phyloP scores from a whole-genome alignment of 345 rosid genomes.

The Ceriops decandra region DNA sequence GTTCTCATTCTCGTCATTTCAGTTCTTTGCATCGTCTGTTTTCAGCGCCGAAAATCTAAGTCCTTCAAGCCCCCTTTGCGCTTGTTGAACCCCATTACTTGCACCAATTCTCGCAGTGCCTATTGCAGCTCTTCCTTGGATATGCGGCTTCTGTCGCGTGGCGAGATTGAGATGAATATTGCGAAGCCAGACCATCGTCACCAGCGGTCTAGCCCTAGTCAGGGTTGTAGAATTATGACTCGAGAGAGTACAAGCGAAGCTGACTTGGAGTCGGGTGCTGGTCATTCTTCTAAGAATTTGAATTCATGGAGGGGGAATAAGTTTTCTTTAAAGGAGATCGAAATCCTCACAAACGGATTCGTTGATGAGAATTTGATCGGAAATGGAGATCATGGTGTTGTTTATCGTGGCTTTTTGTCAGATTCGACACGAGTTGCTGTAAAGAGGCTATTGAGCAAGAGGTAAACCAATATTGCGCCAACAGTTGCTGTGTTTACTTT shows the following conservation, averaged over 20 bases:
- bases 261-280: slow-evolving; percentile 19
- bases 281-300: background rate
- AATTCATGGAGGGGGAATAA: slow-evolving; percentile 24
- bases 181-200: slow-evolving; percentile 21
- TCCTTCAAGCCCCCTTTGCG: slow-evolving; percentile 26
- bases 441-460: slow-evolving; percentile 41
- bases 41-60: slow-evolving; percentile 26
- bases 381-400: slow-evolving; percentile 42
- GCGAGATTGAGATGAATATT: slow-evolving; percentile 35
- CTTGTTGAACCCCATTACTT: slow-evolving; percentile 29
- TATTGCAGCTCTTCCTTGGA: slow-evolving; percentile 28
- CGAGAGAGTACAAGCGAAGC: background rate
- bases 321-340: slow-evolving; percentile 45
- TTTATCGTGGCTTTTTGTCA: slow-evolving; percentile 49
- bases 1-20: slow-evolving; percentile 17
- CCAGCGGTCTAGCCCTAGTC: slow-evolving; percentile 22
- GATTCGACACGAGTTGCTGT: slow-evolving; percentile 49
- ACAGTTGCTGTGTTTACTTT: background rate
- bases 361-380: slow-evolving; percentile 49
- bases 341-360: slow-evolving; percentile 47
- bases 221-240: background rate
- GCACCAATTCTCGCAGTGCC: slow-evolving; percentile 6
- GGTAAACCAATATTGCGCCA: slow-evolving; percentile 26
- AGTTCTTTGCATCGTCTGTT: slow-evolving; percentile 31
- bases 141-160: slow-evolving; percentile 31